Conservation (phyloP, 129 eudicot genomes). For the Dittrichia graveolens region DNA sequence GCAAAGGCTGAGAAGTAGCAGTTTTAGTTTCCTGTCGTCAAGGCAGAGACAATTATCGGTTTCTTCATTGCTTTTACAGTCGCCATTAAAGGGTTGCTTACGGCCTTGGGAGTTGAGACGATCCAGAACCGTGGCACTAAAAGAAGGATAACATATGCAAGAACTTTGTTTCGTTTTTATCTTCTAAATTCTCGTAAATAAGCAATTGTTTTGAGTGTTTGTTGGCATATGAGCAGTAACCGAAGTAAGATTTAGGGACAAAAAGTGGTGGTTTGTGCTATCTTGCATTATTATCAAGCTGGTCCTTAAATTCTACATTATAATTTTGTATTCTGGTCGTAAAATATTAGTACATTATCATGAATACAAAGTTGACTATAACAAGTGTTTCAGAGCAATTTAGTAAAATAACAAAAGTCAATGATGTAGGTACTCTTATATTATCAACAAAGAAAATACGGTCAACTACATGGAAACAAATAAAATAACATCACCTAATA, state of each 20-base stretch:
- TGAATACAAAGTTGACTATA: no score
- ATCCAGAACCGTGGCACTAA: conserved; percentile 41
- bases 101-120: conserved; percentile 58
- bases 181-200: conserved; percentile 20
- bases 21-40: conserved; percentile 67
- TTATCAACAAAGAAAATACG: no score
- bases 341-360: no score
- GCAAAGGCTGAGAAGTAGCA: conserved; percentile 57
- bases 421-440: no score
- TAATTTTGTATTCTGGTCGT: background rate
- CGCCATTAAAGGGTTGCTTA: conserved; percentile 80
- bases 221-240: conserved; percentile 11
- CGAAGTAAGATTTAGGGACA: background rate
- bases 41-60: conserved; percentile 72
- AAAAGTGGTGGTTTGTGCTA: conserved; percentile 1
- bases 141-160: conserved; percentile 30
- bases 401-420: no score
- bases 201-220: background rate
- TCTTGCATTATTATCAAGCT: background rate
- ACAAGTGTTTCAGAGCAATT: no score
- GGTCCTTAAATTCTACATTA: background rate
- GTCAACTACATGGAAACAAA: background rate
- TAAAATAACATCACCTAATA: background rate
- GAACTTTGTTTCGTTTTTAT: conserved; percentile 4
- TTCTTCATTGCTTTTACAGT: conserved; percentile 69